Evolutionary conservation across 352 stramenopile species (phyloP), one percentile per base, ranked within the genome.

Genomic region (Phytophthora colocasiae): DNA sequence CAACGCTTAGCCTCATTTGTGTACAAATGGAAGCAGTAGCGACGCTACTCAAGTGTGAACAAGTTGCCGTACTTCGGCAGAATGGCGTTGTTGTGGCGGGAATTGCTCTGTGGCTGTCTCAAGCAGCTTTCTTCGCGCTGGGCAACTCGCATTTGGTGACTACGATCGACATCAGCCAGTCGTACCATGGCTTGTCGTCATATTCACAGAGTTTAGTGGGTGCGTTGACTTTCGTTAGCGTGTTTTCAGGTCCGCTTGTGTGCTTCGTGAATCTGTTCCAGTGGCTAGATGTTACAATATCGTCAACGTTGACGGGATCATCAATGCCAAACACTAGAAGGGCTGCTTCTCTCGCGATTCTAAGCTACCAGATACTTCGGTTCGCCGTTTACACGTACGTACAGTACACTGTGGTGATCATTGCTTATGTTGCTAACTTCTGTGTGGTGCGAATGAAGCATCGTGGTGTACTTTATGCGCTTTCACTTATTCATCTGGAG

Each of bases 401-500:
- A 5, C 8, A 10, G 10, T 8, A 7, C 22, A 22, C 4, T 24
- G 22, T 32, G 14, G 9, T 6, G 32, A 17, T 50, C 8, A 17
- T 48, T 51, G 14, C 29, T 55, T 10, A 15, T 66, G 10, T 44
- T 47, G 9, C 32, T 70, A 32, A 32, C 51, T 6, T 65, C 4
- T 26, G 40, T 50, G n/a, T 50, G 11, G 27, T 69, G 19, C 64
- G 1, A 60, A 32, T 22, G 12, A 55, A 97, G 87, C 10, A 60
- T 88, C 10, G 77, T 97, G 39, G 85, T 97, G 22, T 96, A 89
- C 50, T 77, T 91, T 11, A 96, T 97, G 89, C 86, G 90, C 38
- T 95, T 95, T 62, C 90, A 97, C 65, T 72, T 97, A 44, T 97
- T 97, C 56, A 93, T 97, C 50, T 97, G 90, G 90, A 96, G 89